Conservation (phyloP, 352 stramenopile genomes). For the Phytophthora hybrid region DNA sequence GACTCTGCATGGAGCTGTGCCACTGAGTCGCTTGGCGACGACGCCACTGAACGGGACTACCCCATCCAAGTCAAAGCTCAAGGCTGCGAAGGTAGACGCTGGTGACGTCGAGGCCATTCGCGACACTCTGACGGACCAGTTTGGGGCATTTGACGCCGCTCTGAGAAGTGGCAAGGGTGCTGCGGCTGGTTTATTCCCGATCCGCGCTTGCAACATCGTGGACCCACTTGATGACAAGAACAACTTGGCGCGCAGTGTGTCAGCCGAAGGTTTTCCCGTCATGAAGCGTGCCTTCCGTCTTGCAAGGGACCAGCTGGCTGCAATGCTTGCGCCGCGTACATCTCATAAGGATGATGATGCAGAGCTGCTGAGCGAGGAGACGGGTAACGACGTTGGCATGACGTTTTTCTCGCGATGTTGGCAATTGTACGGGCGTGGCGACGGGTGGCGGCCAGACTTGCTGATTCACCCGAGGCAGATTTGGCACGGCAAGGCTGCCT, state of each 20-base stretch:
- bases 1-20: slow-evolving; percentile 78
- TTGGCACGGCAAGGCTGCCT: slow-evolving; percentile 58
- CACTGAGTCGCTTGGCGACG: slow-evolving; percentile 60
- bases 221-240: slow-evolving; percentile 89
- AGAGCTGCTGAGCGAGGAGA: slow-evolving; percentile 31
- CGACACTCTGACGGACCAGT: slow-evolving; percentile 59
- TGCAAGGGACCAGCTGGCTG: slow-evolving; percentile 61
- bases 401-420: slow-evolving; percentile 70
- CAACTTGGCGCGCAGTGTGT: slow-evolving; percentile 87
- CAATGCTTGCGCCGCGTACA: slow-evolving; percentile 41
- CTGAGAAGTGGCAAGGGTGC: slow-evolving; percentile 26
- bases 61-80: slow-evolving; percentile 22
- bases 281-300: slow-evolving; percentile 77
- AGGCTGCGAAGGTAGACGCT: slow-evolving; percentile 40
- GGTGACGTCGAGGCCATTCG: slow-evolving; percentile 65
- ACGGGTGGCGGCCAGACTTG: slow-evolving; percentile 82
- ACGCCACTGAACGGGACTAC: slow-evolving; percentile 44
- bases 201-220: slow-evolving; percentile 90
- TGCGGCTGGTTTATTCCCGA: slow-evolving; percentile 57
- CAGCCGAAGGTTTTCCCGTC: slow-evolving; percentile 70
- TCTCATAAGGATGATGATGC: slow-evolving; percentile 26
- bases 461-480: slow-evolving; percentile 81
- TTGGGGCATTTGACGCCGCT: slow-evolving; percentile 58
- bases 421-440: slow-evolving; percentile 71
- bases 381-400: slow-evolving; percentile 41